Evolutionary conservation across 2,329 filamentous ascomycete species (phyloP).

Genomic region (Emmonsiellopsis sp.): DNA sequence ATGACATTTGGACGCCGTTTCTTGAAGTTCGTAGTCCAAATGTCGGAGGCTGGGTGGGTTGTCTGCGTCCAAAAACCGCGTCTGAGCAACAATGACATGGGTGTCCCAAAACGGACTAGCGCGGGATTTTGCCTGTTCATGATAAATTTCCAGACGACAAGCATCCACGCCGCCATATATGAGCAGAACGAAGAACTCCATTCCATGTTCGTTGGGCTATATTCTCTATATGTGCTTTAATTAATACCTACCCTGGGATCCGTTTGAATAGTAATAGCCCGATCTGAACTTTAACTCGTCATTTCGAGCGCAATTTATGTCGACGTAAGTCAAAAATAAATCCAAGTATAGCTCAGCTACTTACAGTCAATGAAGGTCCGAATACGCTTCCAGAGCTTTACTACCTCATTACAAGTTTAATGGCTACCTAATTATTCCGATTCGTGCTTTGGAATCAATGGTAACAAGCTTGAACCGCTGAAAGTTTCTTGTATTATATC

Average conservation of each 20-base stretch:
- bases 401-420: too few relatives aligned
- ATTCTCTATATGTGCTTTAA: too few relatives aligned
- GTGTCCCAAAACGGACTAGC: slow-evolving; percentile 8
- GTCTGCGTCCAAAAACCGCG: slow-evolving; percentile 1
- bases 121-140: slow-evolving; percentile 1
- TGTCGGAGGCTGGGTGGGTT: neutral
- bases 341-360: neutral
- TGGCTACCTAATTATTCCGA: too few relatives aligned
- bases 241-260: neutral
- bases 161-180: neutral
- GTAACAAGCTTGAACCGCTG: too few relatives aligned
- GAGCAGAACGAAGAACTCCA: too few relatives aligned
- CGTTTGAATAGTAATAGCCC: neutral
- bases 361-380: neutral
- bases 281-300: neutral
- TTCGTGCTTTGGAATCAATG: too few relatives aligned
- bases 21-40: neutral
- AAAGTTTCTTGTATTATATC: too few relatives aligned
- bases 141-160: neutral
- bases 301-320: too few relatives aligned
- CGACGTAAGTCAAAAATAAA: neutral
- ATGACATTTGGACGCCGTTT: neutral
- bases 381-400: neutral
- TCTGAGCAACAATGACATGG: neutral
- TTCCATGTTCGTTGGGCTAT: too few relatives aligned